A percentile compares a stretch with the other conserved stretches of the same genome.
These are phyloP conservation scores for Pseudopediastrum boryanum DNA, from an alignment of 139 green algal species.

Conservation along the genomic window DNA sequence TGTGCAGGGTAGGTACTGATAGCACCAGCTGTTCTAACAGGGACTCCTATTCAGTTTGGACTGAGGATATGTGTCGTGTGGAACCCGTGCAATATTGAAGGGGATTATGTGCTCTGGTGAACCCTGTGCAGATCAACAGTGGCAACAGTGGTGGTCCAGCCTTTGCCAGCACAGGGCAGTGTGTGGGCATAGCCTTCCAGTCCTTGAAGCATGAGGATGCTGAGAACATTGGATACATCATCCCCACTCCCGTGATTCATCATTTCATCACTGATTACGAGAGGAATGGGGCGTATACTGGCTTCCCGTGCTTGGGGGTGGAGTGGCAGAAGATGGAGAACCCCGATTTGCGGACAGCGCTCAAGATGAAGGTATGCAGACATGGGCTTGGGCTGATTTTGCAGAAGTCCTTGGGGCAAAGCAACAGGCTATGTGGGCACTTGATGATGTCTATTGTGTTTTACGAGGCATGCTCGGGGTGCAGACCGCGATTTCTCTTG, in stretches of 20 bases:
- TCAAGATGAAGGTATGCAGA: constrained; percentile 57
- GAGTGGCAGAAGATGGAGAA: constrained; percentile 93
- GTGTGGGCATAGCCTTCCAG: constrained; percentile 95
- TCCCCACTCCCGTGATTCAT: constrained; percentile 80
- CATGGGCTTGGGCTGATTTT: too few relatives aligned
- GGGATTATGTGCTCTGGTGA: too few relatives aligned
- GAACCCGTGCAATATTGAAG: too few relatives aligned
- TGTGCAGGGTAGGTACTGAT: too few relatives aligned
- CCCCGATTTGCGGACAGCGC: constrained; percentile 55
- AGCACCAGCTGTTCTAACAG: too few relatives aligned
- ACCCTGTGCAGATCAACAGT: constrained; percentile 78
- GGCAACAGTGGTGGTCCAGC: constrained; percentile 85
- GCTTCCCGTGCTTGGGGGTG: constrained; percentile 64
- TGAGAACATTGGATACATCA: constrained; percentile 79
- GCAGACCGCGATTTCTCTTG: too few relatives aligned
- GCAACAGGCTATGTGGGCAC: too few relatives aligned
- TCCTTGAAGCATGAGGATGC: constrained; percentile 62
- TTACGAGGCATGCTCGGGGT: too few relatives aligned
- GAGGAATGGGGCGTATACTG: constrained; percentile 48
- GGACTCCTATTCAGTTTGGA: too few relatives aligned
- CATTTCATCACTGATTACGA: constrained; percentile 90
- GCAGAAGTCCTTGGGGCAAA: too few relatives aligned
- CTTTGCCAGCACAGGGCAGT: constrained; percentile 80
- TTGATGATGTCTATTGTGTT: too few relatives aligned
- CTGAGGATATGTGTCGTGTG: too few relatives aligned